Evolutionary conservation across 345 rosid genomes (phyloP).

Genomic region (Geranium rotundifolium): DNA sequence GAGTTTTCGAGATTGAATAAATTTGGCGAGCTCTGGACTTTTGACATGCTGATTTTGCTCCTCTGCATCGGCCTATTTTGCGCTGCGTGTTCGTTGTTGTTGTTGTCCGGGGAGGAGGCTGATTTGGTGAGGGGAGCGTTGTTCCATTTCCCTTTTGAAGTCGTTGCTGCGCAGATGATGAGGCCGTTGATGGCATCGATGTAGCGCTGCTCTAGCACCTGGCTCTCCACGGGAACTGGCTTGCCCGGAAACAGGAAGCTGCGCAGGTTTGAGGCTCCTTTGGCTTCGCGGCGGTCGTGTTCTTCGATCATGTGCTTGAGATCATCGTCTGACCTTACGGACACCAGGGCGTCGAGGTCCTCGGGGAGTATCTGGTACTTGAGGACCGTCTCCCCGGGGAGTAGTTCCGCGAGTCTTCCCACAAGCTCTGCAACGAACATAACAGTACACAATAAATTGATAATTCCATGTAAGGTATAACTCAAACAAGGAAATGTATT

Average conservation of each 20-base stretch:
- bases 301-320: slow-evolving; percentile 77
- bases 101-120: too few relatives aligned
- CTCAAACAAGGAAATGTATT: too few relatives aligned
- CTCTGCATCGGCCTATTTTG: too few relatives aligned
- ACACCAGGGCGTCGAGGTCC: slow-evolving; percentile 73
- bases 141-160: too few relatives aligned
- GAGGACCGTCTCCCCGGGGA: slow-evolving; percentile 43
- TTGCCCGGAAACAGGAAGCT: slow-evolving; percentile 57
- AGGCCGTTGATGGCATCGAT: slow-evolving; percentile 70
- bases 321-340: slow-evolving; percentile 67
- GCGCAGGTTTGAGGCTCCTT: slow-evolving; percentile 44
- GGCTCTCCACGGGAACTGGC: slow-evolving; percentile 31
- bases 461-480: too few relatives aligned
- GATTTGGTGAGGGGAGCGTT: too few relatives aligned
- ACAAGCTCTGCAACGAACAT: slow-evolving; percentile 35
- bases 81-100: too few relatives aligned
- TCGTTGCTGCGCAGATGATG: slow-evolving; percentile 15
- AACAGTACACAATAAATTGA: too few relatives aligned
- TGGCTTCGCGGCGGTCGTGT: slow-evolving; percentile 37
- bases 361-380: slow-evolving; percentile 64
- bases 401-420: slow-evolving; percentile 48
- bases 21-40: slow-evolving; percentile 52
- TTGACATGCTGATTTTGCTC: slow-evolving; percentile 17
- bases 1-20: slow-evolving; percentile 19
- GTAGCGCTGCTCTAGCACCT: slow-evolving; percentile 52